Evolutionary conservation across 768 basidiomycete species (phyloP).

Genomic region (Solioccasus polychromus): DNA sequence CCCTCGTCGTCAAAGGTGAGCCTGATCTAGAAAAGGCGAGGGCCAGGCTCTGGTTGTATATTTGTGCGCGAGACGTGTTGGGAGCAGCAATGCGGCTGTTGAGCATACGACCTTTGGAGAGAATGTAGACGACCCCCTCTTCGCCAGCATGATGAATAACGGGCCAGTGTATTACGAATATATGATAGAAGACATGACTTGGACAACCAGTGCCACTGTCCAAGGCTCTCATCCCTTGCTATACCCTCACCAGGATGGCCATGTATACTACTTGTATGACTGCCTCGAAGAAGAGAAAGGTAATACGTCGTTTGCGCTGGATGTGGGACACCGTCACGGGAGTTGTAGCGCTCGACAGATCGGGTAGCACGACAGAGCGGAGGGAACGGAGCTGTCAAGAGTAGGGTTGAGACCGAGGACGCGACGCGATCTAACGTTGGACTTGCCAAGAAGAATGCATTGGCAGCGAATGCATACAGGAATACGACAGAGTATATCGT

Average conservation of each 20-base stretch:
- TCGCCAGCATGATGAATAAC: too few relatives aligned
- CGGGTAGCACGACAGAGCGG: constrained; percentile 87
- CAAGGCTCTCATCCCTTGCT: neutral
- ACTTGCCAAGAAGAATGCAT: constrained; percentile 89
- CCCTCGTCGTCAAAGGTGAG: constrained; percentile 82
- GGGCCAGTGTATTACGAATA: constrained; percentile 7
- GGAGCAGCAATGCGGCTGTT: constrained; percentile 82
- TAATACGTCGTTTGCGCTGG: constrained; percentile 79
- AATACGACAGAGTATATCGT: constrained; percentile 72
- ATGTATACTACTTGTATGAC: constrained; percentile 82
- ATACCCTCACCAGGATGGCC: constrained; percentile 72
- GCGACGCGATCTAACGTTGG: neutral
- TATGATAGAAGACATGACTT: neutral
- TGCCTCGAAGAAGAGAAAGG: constrained; percentile 87
- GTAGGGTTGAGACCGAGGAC: neutral
- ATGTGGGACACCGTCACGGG: constrained; percentile 67
- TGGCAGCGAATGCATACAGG: constrained; percentile 82
- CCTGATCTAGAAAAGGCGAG: constrained; percentile 69
- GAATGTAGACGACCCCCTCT: constrained; percentile 68
- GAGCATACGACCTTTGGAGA: constrained; percentile 85
- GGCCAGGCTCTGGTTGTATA: constrained; percentile 87
- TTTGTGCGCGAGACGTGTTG: constrained; percentile 88
- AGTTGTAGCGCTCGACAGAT: constrained; percentile 46
- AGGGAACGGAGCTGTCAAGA: constrained; percentile 82
- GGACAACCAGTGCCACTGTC: neutral